These are phyloP conservation scores for Pseudogymnoascus verrucosus DNA, from an alignment of 2,329 filamentous ascomycete genomes.

Conservation along the genomic window DNA sequence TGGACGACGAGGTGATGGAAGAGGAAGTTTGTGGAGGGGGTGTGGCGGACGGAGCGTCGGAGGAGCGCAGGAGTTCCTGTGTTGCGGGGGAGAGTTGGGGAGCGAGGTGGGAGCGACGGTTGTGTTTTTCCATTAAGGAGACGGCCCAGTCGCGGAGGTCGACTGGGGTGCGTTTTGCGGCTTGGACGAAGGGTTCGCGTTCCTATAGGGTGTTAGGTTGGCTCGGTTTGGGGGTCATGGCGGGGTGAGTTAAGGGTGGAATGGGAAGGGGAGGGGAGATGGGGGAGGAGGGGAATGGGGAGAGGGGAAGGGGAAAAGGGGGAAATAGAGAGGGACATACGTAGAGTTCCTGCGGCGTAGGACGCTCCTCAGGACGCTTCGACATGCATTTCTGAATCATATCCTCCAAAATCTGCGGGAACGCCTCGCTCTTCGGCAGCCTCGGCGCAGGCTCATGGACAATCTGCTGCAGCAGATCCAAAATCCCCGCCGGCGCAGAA, in stretches of 20 bases:
- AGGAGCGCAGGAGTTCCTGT: slow-evolving; percentile 62
- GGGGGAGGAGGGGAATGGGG: background rate
- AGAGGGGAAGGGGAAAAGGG: slow-evolving; percentile 13
- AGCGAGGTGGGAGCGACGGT: slow-evolving; percentile 87
- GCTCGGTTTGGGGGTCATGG: slow-evolving; percentile 15
- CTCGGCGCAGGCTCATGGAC: slow-evolving; percentile 91
- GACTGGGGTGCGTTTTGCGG: slow-evolving; percentile 92
- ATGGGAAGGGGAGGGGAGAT: slow-evolving; percentile 12
- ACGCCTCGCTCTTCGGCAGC: slow-evolving; percentile 93
- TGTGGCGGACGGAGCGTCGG: slow-evolving; percentile 40
- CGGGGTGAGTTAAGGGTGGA: background rate
- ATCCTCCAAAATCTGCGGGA: slow-evolving; percentile 88
- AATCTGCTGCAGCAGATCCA: slow-evolving; percentile 94
- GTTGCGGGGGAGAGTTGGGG: slow-evolving; percentile 73
- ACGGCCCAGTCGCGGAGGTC: slow-evolving; percentile 91
- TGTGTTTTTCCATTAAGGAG: slow-evolving; percentile 87
- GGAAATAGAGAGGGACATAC: slow-evolving; percentile 45
- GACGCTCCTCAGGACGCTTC: slow-evolving; percentile 81
- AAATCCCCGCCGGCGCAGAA: slow-evolving; percentile 82
- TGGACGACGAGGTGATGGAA: slow-evolving; percentile 29
- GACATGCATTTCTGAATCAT: slow-evolving; percentile 94
- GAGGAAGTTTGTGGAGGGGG: slow-evolving; percentile 33
- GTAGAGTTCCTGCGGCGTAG: slow-evolving; percentile 88
- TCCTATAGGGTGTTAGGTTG: slow-evolving; percentile 47
- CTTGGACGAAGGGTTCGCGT: slow-evolving; percentile 87